Evolutionary conservation across 495 filamentous ascomycete species (phyloP).

Genomic region (Aspergillus carlsbadensis): DNA sequence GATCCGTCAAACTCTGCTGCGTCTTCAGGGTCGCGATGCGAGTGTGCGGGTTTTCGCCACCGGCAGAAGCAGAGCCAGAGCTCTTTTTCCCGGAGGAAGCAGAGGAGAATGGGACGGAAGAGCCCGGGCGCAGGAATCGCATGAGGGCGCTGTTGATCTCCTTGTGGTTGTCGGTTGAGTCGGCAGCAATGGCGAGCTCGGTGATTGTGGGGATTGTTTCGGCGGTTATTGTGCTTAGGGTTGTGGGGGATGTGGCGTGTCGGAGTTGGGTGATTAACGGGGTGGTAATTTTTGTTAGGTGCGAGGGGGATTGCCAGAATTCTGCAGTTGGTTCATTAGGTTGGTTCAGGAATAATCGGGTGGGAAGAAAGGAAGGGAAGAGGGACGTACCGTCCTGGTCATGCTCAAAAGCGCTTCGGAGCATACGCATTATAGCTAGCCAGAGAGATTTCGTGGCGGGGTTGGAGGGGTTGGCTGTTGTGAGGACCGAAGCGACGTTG

Average conservation of each 20-base stretch:
- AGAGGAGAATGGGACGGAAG: constrained; percentile 29
- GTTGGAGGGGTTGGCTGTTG: constrained; percentile 45
- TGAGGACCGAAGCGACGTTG: constrained; percentile 63
- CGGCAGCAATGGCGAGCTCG: constrained; percentile 72
- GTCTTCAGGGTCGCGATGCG: constrained; percentile 77
- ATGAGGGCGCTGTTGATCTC: constrained; percentile 75
- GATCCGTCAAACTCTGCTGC: constrained; percentile 72
- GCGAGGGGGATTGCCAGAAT: constrained; percentile 90
- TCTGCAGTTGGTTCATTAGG: constrained; percentile 30
- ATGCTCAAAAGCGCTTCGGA: constrained; percentile 73
- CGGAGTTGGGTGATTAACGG: constrained; percentile 69
- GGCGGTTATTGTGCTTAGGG: constrained; percentile 39
- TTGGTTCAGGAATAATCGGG: not conserved
- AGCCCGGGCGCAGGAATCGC: constrained; percentile 63
- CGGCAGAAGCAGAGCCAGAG: constrained; percentile 34
- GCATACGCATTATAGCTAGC: constrained; percentile 62
- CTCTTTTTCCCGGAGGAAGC: constrained; percentile 44
- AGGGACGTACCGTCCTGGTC: constrained; percentile 63
- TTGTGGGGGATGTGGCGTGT: constrained; percentile 46
- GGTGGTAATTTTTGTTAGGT: constrained; percentile 68
- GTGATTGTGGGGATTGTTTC: constrained; percentile 60
- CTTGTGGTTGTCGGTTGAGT: constrained; percentile 86
- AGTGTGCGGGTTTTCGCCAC: constrained; percentile 45
- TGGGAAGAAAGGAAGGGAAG: not conserved
- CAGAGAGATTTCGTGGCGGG: constrained; percentile 57